Evolutionary conservation across 805 yeast genomes (phyloP), one percentile per base, ranked within the genome.

Genomic region (Nakazawaea wickerhamii): DNA sequence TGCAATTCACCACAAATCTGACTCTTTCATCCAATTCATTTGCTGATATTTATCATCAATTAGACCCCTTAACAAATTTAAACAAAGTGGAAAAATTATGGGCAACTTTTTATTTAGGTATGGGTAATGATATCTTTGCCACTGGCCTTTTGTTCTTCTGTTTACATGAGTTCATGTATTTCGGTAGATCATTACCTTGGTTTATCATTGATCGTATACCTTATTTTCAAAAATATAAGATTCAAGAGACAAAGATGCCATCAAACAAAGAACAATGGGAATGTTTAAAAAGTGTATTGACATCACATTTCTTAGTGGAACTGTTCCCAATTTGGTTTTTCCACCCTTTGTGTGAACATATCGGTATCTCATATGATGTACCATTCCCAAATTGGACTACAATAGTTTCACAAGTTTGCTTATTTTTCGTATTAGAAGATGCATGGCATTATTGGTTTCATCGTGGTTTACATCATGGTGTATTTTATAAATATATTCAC

Each of bases 381-480:
- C 97, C 98, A 14, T 89, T 91, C 74, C 97, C 98, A 39, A 58
- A 76, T 11, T 54, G 68, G 58, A 63, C 64, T 42, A 75, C 75
- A 25, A 79, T 86, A 65, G 60, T 67, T 19, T 55, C 67, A 41
- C 97, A 91, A 63, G 73, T 90, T 45, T 71, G 77, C 15, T 54
- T 87, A 13, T 87, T 91, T 67, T 91, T 91, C 62, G 73, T 86
- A 34, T 63, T 84, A 49, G 99, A 91, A 67, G 99, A 91, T 61
- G 71, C 86, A 50, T 93, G 97, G 98, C 99, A 91, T 66, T 91
- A 91, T 72, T 84, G 93, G 84, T 82, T 84, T 61, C 99, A 91
- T 66, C 80, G 98, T 57, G 74, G 81, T 30, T 80, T 91, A 64
- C 99, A 91, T 64, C 77, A 80, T 60, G 95, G 95, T 42, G 73